These are phyloP conservation scores for Vanrija humicola DNA, from an alignment of 1,284 basidiomycete species.

Conservation along the genomic window DNA sequence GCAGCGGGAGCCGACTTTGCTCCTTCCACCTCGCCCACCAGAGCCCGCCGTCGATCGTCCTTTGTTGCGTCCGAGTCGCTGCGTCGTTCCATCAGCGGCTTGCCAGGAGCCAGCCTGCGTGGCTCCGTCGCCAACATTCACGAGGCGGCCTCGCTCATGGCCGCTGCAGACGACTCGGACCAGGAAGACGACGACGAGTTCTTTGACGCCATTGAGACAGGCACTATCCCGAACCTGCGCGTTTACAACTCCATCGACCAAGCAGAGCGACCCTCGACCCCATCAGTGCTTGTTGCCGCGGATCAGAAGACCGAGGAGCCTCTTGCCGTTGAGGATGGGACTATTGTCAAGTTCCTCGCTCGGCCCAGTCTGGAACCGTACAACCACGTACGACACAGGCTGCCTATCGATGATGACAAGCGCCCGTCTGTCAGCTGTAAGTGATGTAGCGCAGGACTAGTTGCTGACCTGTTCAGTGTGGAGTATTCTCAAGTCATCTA, in stretches of 20 bases:
- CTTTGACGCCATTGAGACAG: conserved; percentile 91
- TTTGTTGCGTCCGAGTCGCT: no score
- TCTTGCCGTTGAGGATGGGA: conserved; percentile 6
- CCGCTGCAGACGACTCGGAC: conserved; percentile 44
- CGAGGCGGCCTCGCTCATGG: conserved; percentile 15
- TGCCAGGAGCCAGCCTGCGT: neutral
- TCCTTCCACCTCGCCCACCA: neutral
- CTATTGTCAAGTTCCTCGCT: conserved; percentile 47
- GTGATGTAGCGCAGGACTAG: conserved; percentile 1
- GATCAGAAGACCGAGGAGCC: neutral
- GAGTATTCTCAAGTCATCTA: conserved; percentile 92
- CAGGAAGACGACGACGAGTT: conserved; percentile 90
- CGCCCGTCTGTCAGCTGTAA: conserved; percentile 73
- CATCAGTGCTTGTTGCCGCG: neutral
- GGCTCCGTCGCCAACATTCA: conserved; percentile 3
- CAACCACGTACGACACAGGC: conserved; percentile 58
- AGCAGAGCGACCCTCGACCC: conserved; percentile 34
- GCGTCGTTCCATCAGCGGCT: neutral
- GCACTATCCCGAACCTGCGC: conserved; percentile 64
- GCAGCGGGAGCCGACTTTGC: neutral
- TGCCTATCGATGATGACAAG: conserved; percentile 73
- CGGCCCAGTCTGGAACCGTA: conserved; percentile 67
- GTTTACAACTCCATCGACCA: conserved; percentile 60
- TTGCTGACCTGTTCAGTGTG: conserved; percentile 55
- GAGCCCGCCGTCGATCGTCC: no score